Conservation (phyloP, 345 rosid species). For the Pugionium dolabratum region DNA sequence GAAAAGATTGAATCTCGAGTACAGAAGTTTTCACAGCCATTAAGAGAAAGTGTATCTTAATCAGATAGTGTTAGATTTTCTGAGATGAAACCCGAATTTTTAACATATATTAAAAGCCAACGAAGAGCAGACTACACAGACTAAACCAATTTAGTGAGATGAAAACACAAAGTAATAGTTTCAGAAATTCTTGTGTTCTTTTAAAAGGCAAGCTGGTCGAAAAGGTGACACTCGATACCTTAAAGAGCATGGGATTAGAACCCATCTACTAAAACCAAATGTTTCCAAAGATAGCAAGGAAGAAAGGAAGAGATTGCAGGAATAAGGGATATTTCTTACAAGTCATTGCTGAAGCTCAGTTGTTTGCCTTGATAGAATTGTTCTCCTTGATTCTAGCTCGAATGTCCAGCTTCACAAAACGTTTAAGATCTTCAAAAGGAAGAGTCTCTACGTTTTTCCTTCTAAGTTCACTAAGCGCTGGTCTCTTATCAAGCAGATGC, state of each 20-base stretch:
- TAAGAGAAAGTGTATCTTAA: background rate
- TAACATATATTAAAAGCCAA: background rate
- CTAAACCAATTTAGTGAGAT: background rate
- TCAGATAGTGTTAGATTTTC: too few species aligned
- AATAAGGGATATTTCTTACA: background rate
- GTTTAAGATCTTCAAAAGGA: constrained; percentile 72
- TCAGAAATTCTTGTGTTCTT: background rate
- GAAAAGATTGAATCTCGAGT: constrained; percentile 54
- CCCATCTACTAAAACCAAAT: constrained; percentile 51
- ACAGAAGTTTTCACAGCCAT: background rate
- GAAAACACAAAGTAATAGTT: background rate
- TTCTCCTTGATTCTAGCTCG: constrained; percentile 85
- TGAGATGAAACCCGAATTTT: too few species aligned
- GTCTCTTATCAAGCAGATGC: constrained; percentile 74
- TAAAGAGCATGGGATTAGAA: constrained; percentile 57
- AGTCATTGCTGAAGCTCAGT: constrained; percentile 34
- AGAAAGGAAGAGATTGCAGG: background rate
- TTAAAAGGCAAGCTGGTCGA: background rate
- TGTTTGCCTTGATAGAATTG: constrained; percentile 83
- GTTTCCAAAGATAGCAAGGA: background rate
- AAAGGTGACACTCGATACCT: background rate
- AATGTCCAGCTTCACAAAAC: constrained; percentile 84
- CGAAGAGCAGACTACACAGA: constrained; percentile 1
- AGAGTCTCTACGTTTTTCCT: constrained; percentile 63
- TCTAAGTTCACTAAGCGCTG: constrained; percentile 75